Conservation (phyloP, 345 rosid species). For the Citrus sinensis region DNA sequence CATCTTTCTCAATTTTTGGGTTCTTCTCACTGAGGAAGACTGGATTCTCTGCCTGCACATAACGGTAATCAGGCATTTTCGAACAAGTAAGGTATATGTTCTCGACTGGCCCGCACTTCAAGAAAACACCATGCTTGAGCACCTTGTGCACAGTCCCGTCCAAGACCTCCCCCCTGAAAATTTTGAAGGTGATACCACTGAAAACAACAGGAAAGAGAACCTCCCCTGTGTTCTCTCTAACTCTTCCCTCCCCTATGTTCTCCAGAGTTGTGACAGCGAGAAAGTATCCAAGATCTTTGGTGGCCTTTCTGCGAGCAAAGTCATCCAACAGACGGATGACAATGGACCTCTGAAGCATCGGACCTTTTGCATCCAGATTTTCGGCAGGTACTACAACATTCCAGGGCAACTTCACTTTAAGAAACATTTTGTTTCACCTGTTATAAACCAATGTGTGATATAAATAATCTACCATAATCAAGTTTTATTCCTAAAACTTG, state of each 20-base stretch:
- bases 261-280: slow-evolving; percentile 55
- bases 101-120: slow-evolving; percentile 70
- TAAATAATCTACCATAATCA: not conserved
- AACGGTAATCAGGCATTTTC: slow-evolving; percentile 69
- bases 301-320: slow-evolving; percentile 58
- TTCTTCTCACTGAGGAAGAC: slow-evolving; percentile 59
- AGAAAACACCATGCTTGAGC: slow-evolving; percentile 77
- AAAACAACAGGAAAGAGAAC: slow-evolving; percentile 73
- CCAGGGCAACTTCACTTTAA: slow-evolving; percentile 74
- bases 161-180: slow-evolving; percentile 74
- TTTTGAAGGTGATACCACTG: slow-evolving; percentile 74
- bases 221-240: slow-evolving; percentile 66
- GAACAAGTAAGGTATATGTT: slow-evolving; percentile 47
- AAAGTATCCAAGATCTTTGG: slow-evolving; percentile 72
- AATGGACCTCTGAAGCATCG: slow-evolving; percentile 67
- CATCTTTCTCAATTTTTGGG: slow-evolving; percentile 58
- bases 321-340: slow-evolving; percentile 54
- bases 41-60: slow-evolving; percentile 63
- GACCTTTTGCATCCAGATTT: slow-evolving; percentile 58
- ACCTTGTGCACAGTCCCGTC: slow-evolving; percentile 71
- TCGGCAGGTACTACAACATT: slow-evolving; percentile 75
- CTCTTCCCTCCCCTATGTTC: slow-evolving; percentile 70
- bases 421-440: slow-evolving; percentile 46
- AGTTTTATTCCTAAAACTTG: not conserved
- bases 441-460: not conserved